Percentiles rank a stretch among this genome's conserved stretches.
Evolutionary conservation across 495 filamentous ascomycete genomes (phyloP).

Genomic region (Entonaema liquescens): DNA sequence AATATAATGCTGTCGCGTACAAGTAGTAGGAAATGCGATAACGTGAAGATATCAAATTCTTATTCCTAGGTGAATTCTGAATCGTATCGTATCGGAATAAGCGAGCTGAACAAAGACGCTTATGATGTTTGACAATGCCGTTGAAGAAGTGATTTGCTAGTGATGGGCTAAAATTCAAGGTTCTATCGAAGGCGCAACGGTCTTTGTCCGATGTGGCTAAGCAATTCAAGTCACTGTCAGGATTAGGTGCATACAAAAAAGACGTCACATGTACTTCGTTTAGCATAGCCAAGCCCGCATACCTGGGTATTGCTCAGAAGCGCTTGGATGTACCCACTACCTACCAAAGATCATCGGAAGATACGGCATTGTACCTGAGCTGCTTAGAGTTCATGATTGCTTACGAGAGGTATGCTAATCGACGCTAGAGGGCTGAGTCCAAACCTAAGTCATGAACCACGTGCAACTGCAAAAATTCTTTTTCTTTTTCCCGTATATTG

Average conservation of each 20-base stretch:
- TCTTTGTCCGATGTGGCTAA: conserved; percentile 27
- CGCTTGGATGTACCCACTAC: conserved; percentile 4
- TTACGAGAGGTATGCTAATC: no score
- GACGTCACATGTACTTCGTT: conserved; percentile 29
- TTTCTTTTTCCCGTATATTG: background rate
- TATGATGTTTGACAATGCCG: conserved; percentile 10
- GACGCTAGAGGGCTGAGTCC: background rate
- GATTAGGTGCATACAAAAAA: background rate
- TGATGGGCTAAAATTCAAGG: conserved; percentile 3
- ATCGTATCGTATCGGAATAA: conserved; percentile 15
- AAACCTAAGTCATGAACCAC: background rate
- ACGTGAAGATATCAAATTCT: background rate
- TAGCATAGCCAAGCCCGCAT: conserved; percentile 1
- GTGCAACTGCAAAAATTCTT: background rate
- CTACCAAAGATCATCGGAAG: background rate
- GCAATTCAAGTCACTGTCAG: conserved; percentile 8
- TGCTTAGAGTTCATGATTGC: background rate
- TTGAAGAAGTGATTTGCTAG: conserved; percentile 11
- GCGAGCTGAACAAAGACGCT: conserved; percentile 14
- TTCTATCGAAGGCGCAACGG: conserved; percentile 21
- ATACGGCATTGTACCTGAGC: background rate
- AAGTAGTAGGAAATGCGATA: background rate
- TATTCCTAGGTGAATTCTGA: background rate
- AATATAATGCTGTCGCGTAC: background rate
- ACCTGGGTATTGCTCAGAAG: background rate